Evolutionary conservation across 1,139 yeast genomes (phyloP), one percentile per base, ranked within the genome.

Genomic region (Debaryomycetaceae sp.): DNA sequence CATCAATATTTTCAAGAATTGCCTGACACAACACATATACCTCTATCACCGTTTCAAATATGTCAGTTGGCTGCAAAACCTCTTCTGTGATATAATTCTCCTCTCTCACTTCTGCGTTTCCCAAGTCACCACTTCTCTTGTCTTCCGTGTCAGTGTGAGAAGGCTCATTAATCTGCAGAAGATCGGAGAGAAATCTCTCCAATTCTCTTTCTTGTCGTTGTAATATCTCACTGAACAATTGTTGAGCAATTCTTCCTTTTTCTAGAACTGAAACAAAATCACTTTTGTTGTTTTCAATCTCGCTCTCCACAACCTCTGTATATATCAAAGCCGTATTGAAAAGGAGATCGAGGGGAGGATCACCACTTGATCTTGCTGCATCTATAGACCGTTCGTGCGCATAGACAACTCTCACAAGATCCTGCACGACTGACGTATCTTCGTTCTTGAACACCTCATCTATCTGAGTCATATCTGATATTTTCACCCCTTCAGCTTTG

Each of bases 321-420:
- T 75, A 75, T 1, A 74, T 79, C 40, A 77, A 56, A 0, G 74
- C 80, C 20, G 71, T 60, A 49, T 79, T 80, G 57, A 64, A 77
- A 24, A 70, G 56, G 43, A 77, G 61, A 55, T 77, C 82, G 53
- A 63, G 54, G 8, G 73, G 70, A 3, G 63, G 50, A 2, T 45
- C 27, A 24, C 46, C 44, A 5, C 43, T 24, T 11, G 8, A 11
- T 27, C 31, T 7, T 8, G 49, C 51, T n/a, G 63, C 47, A 1
- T 49, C 53, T 24, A 75, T 49, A 0, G 78, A 68, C 5, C 48
- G 47, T 45, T 75, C 76, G 53, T 75, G 81, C 11, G 66, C 63
- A n/a, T 47, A 45, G 6, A 72, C 62, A 17, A 79, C 66, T 8
- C 50, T 50, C 0, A 50, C 41, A 37, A 79, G 58, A 1, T 63